phyloP scores from a whole-genome alignment of 176 grass and related monocot species.

The Musa schizocarpa region DNA sequence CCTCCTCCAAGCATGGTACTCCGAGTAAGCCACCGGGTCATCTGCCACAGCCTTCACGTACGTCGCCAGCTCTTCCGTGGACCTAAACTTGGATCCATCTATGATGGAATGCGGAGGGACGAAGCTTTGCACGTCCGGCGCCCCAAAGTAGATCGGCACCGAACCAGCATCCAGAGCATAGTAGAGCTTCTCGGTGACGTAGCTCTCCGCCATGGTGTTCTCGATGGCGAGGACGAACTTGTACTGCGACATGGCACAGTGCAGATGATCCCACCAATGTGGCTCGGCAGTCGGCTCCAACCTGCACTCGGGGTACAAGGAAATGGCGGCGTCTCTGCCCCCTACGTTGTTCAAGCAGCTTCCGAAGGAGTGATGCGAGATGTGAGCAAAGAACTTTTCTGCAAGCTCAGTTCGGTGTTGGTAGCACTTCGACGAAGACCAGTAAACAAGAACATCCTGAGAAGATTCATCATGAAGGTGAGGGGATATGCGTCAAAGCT shows the following conservation, averaged over 20 bases:
- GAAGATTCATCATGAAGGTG: too few species aligned
- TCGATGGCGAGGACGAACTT: conserved; percentile 97
- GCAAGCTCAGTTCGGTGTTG: conserved; percentile 56
- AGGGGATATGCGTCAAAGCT: too few species aligned
- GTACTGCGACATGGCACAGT: conserved; percentile 88
- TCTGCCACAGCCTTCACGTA: conserved; percentile 70
- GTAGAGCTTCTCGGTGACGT: conserved; percentile 88
- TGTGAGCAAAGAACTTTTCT: conserved; percentile 44
- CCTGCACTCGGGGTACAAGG: conserved; percentile 64
- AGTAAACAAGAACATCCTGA: conserved; percentile 84
- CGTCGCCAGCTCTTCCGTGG: conserved; percentile 50
- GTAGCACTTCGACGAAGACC: conserved; percentile 93
- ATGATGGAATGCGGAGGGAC: conserved; percentile 81
- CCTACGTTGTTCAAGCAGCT: conserved; percentile 87
- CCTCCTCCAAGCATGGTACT: conserved; percentile 90
- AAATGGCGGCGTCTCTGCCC: conserved; percentile 55
- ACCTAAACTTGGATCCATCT: conserved; percentile 72
- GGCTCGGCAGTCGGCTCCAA: conserved; percentile 28
- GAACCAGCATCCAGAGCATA: conserved; percentile 79
- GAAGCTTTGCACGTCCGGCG: conserved; percentile 77
- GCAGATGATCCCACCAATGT: conserved; percentile 84
- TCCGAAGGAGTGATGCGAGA: conserved; percentile 81
- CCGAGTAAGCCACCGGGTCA: conserved; percentile 70
- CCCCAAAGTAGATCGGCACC: conserved; percentile 89
- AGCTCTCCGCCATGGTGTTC: conserved; percentile 74